Conservation (phyloP, 306 rosid species). For the Quercus parvula region DNA sequence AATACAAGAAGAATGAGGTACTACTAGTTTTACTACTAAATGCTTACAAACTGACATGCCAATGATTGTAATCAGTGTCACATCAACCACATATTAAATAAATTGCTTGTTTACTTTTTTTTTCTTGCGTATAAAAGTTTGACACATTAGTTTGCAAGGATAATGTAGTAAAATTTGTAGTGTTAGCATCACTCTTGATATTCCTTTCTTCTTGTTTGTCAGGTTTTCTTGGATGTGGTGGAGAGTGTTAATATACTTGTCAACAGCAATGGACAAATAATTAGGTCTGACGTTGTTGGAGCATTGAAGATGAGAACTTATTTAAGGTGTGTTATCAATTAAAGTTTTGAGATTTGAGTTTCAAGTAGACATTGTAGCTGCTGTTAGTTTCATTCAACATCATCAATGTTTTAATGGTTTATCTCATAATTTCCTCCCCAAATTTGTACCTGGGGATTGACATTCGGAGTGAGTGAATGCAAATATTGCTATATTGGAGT, state of each 20-base stretch:
- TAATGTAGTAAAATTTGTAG: too few species aligned
- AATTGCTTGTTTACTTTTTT: not conserved
- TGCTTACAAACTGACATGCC: too few species aligned
- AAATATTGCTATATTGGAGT: not conserved
- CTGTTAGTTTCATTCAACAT: not conserved
- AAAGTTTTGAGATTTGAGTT: not conserved
- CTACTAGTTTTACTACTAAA: slow-evolving; percentile 2
- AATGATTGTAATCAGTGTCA: too few species aligned
- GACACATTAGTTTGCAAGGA: too few species aligned
- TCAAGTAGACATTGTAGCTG: not conserved
- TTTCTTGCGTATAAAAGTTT: not conserved
- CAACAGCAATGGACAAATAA: slow-evolving; percentile 97
- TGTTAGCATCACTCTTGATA: not conserved
- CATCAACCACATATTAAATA: too few species aligned
- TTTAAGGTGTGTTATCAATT: slow-evolving; percentile 60
- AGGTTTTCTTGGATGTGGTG: slow-evolving; percentile 99
- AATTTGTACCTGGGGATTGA: not conserved
- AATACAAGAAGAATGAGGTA: slow-evolving; percentile 97
- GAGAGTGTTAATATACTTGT: slow-evolving; percentile 99
- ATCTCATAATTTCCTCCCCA: not conserved
- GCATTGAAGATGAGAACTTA: slow-evolving; percentile 98
- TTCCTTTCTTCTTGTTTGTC: slow-evolving; percentile 15
- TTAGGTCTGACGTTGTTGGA: slow-evolving; percentile 97
- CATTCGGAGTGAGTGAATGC: not conserved
- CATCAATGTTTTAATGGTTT: not conserved